Conservation (phyloP, 164 flowering plant genomes). For the Litsea cubeba region DNA sequence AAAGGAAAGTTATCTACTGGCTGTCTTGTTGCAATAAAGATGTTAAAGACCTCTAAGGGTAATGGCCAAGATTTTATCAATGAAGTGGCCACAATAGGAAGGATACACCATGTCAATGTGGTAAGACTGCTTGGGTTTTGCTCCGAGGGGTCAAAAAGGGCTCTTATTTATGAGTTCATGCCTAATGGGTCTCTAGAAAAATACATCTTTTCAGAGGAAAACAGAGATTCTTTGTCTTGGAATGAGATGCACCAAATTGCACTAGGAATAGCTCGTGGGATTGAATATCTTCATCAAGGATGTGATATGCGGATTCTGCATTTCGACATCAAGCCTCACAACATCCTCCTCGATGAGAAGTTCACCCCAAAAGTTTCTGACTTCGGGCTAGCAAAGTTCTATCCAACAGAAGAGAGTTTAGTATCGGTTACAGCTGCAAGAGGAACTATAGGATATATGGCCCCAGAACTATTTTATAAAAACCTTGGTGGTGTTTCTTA, state of each 20-base stretch:
- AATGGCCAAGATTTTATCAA: slow-evolving; percentile 13
- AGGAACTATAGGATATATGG: slow-evolving; percentile 12
- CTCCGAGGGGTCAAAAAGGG: slow-evolving; percentile 7
- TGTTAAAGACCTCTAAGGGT: background rate
- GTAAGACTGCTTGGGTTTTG: slow-evolving; percentile 14
- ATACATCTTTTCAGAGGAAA: slow-evolving; percentile 1
- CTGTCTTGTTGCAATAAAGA: background rate
- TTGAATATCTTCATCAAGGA: slow-evolving; percentile 9
- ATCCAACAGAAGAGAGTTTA: background rate
- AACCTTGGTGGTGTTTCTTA: slow-evolving; percentile 8
- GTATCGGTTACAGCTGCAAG: slow-evolving; percentile 6
- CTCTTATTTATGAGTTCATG: slow-evolving; percentile 18
- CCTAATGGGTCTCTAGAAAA: slow-evolving; percentile 15
- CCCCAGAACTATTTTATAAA: slow-evolving; percentile 8
- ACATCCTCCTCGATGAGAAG: slow-evolving; percentile 4
- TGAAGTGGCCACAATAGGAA: slow-evolving; percentile 16
- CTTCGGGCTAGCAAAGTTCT: slow-evolving; percentile 8
- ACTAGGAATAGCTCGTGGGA: slow-evolving; percentile 2
- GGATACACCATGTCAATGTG: slow-evolving; percentile 14
- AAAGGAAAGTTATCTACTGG: slow-evolving; percentile 6
- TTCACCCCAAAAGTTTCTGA: slow-evolving; percentile 9
- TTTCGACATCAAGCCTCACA: slow-evolving; percentile 16
- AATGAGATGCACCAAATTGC: slow-evolving; percentile 1
- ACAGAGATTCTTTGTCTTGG: background rate
- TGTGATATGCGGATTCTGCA: slow-evolving; percentile 8